phyloP scores from a whole-genome alignment of 2,329 filamentous ascomycete genomes.

The Mycosphaerelloides madeirae region DNA sequence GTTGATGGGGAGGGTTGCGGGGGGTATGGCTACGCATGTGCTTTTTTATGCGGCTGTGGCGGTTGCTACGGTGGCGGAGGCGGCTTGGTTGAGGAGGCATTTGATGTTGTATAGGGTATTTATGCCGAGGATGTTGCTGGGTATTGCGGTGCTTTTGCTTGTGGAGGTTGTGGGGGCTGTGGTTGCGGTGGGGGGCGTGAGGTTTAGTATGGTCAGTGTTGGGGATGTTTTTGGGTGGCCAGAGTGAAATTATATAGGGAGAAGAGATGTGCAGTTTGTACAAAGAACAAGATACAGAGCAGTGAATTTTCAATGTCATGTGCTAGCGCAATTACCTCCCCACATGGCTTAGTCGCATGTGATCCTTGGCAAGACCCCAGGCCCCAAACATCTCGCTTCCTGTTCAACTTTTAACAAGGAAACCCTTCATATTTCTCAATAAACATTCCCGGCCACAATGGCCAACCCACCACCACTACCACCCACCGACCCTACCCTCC shows the following conservation, averaged over 20 bases:
- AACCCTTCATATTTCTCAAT: too few species aligned
- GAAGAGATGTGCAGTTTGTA: too few species aligned
- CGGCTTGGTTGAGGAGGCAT: slow-evolving; percentile 79
- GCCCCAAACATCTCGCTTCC: too few species aligned
- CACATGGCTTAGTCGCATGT: too few species aligned
- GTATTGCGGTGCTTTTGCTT: slow-evolving; percentile 63
- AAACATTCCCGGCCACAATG: not conserved
- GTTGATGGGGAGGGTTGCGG: slow-evolving; percentile 65
- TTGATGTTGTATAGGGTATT: slow-evolving; percentile 97
- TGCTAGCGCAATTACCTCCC: too few species aligned
- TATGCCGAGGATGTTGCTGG: slow-evolving; percentile 83
- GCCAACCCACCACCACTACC: slow-evolving; percentile 45
- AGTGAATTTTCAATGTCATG: too few species aligned
- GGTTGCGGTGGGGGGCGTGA: slow-evolving; percentile 67
- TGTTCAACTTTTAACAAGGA: too few species aligned
- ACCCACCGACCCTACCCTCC: slow-evolving; percentile 50
- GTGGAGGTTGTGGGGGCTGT: slow-evolving; percentile 71
- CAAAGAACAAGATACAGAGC: slow-evolving; percentile 5
- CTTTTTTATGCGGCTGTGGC: slow-evolving; percentile 79
- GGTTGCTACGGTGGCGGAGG: slow-evolving; percentile 84
- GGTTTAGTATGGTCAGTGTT: slow-evolving; percentile 73
- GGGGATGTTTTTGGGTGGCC: slow-evolving; percentile 83
- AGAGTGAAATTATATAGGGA: slow-evolving; percentile 14
- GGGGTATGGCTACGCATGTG: slow-evolving; percentile 68
- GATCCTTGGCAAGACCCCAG: too few species aligned